phyloP scores from a whole-genome alignment of 495 filamentous ascomycete species.

The Aspergillus taichungensis region DNA sequence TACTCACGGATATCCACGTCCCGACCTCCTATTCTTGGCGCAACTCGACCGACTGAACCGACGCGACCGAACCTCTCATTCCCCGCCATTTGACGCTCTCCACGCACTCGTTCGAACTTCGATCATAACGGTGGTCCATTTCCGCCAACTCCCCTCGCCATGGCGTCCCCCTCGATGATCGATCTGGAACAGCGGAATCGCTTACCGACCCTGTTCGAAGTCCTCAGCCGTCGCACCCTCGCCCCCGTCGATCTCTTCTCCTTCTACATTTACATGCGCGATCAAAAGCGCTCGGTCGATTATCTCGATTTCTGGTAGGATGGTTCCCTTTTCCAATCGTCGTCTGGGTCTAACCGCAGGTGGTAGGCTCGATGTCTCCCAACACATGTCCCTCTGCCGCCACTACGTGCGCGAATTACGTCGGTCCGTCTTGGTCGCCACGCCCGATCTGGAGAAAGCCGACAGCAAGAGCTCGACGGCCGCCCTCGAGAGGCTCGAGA shows the following conservation, averaged over 20 bases:
- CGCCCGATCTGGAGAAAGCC: conserved; percentile 77
- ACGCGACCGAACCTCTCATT: background rate
- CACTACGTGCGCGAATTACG: conserved; percentile 96
- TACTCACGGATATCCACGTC: background rate
- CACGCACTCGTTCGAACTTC: background rate
- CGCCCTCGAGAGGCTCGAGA: conserved; percentile 64
- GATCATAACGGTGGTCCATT: background rate
- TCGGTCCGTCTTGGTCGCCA: conserved; percentile 84
- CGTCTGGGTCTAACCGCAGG: conserved; percentile 1
- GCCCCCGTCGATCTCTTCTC: conserved; percentile 95
- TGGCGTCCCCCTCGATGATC: conserved; percentile 23
- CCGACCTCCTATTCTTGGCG: background rate
- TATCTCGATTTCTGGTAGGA: conserved; percentile 95
- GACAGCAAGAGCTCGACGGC: conserved; percentile 77
- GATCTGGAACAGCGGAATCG: conserved; percentile 58
- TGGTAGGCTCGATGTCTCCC: conserved; percentile 92
- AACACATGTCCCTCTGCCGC: conserved; percentile 96
- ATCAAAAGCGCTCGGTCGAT: conserved; percentile 94
- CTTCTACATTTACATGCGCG: conserved; percentile 99
- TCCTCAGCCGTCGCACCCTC: conserved; percentile 80
- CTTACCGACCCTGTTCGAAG: conserved; percentile 89
- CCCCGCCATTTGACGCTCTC: background rate
- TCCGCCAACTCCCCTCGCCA: conserved; percentile 10
- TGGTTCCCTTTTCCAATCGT: background rate
- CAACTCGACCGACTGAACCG: background rate